Base-by-base conservation (phyloP, 805 yeast genomes). In the Yarrowia osloensis region DNA sequence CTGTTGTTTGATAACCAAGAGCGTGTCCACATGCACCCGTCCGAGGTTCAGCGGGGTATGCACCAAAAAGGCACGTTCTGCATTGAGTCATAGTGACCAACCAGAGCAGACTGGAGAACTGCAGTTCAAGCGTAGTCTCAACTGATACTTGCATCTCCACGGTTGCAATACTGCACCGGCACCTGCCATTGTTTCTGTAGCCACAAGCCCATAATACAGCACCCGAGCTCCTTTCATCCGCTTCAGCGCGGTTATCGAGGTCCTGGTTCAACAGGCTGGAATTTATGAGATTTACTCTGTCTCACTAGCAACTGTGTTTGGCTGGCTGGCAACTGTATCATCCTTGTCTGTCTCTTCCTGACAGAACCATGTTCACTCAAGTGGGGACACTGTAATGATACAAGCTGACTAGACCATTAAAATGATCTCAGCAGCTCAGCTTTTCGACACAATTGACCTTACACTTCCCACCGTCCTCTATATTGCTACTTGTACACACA, bases 11-110 rank as follows among this genome's bases (percentile, higher is more conserved):
- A 44, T 15, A 22, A 24, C 49, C 49, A 6, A 44, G 49, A 15
- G 29, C 49, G 29, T 44, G n/a, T 22, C 11, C 19, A 22, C 29
- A 44, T 44, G 28, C 49, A 24, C 49, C 15, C 26, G 26, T 17
- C 26, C 49, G 46, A 21, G 49, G 21, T 19, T 31, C 11, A 29
- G 40, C 28, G 29, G 57, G 57, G 57, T 33, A 50, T 50, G 57
- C 57, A 33, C 57, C 57, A 50, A 50, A 50, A 50, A 50, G 57
- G 40, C 40, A 33, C 57, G 57, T 50, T n/a, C 54, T 50, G 28
- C 55, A 31, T n/a, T 44, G 49, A 44, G 49, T 44, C 49, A 44
- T 12, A n/a, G 54, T 47, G 21, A 28, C 54, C 50, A 15, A n/a
- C 50, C 31, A 17, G 13, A 8, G 6, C 15, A 3, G n/a, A n/a